phyloP scores from a whole-genome alignment of 257 asterid species.

The Salvia rosmarinus region DNA sequence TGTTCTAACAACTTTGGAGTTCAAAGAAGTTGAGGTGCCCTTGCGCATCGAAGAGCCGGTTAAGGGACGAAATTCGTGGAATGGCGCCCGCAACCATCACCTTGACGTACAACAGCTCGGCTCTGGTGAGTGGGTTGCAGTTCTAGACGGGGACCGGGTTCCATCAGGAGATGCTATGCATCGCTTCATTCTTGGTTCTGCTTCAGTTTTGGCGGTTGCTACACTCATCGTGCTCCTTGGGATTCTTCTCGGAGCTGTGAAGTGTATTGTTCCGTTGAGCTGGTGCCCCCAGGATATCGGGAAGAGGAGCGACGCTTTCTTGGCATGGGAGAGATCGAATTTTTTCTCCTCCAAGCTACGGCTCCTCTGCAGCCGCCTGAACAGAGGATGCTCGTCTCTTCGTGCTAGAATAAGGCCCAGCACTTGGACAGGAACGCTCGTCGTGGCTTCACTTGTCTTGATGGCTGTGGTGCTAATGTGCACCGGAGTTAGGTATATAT shows the following conservation, averaged over 20 bases:
- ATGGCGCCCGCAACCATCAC: slow-evolving; percentile 90
- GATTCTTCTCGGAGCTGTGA: slow-evolving; percentile 74
- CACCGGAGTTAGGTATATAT: slow-evolving; percentile 58
- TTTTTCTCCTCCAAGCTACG: slow-evolving; percentile 63
- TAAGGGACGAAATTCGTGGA: slow-evolving; percentile 88
- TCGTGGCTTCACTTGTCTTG: slow-evolving; percentile 46
- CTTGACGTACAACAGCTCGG: slow-evolving; percentile 83
- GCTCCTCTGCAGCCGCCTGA: slow-evolving; percentile 71
- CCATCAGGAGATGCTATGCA: slow-evolving; percentile 74
- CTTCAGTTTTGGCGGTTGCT: slow-evolving; percentile 57
- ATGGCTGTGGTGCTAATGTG: slow-evolving; percentile 52
- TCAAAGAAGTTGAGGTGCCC: slow-evolving; percentile 81
- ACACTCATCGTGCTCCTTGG: slow-evolving; percentile 64
- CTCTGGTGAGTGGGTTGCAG: slow-evolving; percentile 86
- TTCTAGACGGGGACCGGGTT: slow-evolving; percentile 83
- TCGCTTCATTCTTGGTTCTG: slow-evolving; percentile 66
- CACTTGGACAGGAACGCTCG: slow-evolving; percentile 50
- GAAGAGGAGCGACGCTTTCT: slow-evolving; percentile 78
- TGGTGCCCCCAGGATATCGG: slow-evolving; percentile 87
- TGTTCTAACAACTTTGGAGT: slow-evolving; percentile 60
- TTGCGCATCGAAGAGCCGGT: slow-evolving; percentile 52
- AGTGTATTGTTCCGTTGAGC: slow-evolving; percentile 72
- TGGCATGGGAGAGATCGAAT: slow-evolving; percentile 61
- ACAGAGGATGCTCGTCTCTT: slow-evolving; percentile 56
- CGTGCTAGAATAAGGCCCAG: slow-evolving; percentile 64